A percentile compares a stretch with the other conserved stretches of the same genome.
Conservation (phyloP, 768 basidiomycete species). For the Termitomyces sp. region DNA sequence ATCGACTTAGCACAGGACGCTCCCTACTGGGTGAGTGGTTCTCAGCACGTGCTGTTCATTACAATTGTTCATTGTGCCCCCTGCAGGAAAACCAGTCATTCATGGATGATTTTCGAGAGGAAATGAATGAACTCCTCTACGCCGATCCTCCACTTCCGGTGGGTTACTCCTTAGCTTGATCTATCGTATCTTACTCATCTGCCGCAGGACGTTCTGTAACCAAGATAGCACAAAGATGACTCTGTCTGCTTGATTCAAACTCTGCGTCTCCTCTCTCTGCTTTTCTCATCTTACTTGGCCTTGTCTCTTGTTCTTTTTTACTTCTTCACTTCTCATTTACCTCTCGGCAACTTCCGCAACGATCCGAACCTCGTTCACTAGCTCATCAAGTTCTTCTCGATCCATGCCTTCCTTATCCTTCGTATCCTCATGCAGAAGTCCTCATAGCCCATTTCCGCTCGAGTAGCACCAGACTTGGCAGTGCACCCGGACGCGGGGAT, state of each 20-base stretch:
- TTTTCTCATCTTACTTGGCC: neutral
- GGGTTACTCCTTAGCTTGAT: neutral
- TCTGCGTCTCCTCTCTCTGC: neutral
- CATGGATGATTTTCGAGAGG: neutral
- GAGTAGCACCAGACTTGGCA: no score
- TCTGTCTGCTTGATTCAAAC: neutral
- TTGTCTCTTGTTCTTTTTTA: neutral
- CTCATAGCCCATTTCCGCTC: no score
- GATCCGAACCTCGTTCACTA: no score
- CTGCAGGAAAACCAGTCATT: neutral
- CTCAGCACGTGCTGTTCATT: neutral
- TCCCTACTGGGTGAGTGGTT: neutral
- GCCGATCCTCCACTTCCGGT: neutral
- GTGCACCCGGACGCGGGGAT: no score
- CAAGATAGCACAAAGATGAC: neutral
- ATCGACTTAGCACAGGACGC: neutral
- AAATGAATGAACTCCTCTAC: neutral
- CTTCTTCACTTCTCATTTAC: neutral
- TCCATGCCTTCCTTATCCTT: no score
- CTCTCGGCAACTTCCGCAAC: no score
- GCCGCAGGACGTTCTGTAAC: neutral
- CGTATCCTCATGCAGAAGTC: no score
- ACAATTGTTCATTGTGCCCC: neutral
- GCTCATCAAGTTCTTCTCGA: no score
- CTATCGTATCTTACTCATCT: neutral